Evolutionary conservation across 352 stramenopile species (phyloP).

Genomic region (Sclerospora graminicola): DNA sequence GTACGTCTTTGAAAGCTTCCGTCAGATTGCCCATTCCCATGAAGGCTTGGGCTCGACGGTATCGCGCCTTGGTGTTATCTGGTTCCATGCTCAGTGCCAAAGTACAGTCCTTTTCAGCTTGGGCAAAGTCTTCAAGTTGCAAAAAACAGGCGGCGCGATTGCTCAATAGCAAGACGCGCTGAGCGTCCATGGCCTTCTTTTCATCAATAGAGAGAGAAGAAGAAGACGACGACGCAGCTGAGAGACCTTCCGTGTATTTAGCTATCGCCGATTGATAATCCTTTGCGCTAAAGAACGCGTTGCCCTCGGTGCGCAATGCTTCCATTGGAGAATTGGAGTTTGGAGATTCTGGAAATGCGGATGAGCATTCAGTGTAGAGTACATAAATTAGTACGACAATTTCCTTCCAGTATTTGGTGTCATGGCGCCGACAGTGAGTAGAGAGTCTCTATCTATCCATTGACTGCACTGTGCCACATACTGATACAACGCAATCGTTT

Average conservation of each 20-base stretch:
- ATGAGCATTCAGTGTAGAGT: too few species aligned
- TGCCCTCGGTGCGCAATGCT: slow-evolving; percentile 51
- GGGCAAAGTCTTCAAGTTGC: slow-evolving; percentile 50
- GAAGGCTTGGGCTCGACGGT: slow-evolving; percentile 63
- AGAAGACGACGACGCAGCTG: slow-evolving; percentile 1
- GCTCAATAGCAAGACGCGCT: slow-evolving; percentile 59
- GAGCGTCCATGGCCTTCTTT: slow-evolving; percentile 13
- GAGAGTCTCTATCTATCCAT: too few species aligned
- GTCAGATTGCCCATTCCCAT: slow-evolving; percentile 57
- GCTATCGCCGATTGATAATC: slow-evolving; percentile 40
- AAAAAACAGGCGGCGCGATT: slow-evolving; percentile 69
- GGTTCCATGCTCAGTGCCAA: slow-evolving; percentile 32
- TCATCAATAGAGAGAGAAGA: slow-evolving; percentile 9
- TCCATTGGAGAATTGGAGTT: slow-evolving; percentile 26
- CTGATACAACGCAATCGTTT: not conserved
- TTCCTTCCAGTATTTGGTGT: too few species aligned
- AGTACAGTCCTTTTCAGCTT: slow-evolving; percentile 44
- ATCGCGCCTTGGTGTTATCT: slow-evolving; percentile 69
- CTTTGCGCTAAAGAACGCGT: slow-evolving; percentile 68
- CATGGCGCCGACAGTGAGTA: slow-evolving; percentile 27
- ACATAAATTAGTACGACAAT: too few species aligned
- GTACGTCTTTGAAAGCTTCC: slow-evolving; percentile 61
- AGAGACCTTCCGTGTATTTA: slow-evolving; percentile 60
- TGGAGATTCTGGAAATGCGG: too few species aligned
- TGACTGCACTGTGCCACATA: too few species aligned